These are phyloP conservation scores for Pseudogymnoascus sp. DNA, from an alignment of 2,329 filamentous ascomycete genomes.

Conservation along the genomic window DNA sequence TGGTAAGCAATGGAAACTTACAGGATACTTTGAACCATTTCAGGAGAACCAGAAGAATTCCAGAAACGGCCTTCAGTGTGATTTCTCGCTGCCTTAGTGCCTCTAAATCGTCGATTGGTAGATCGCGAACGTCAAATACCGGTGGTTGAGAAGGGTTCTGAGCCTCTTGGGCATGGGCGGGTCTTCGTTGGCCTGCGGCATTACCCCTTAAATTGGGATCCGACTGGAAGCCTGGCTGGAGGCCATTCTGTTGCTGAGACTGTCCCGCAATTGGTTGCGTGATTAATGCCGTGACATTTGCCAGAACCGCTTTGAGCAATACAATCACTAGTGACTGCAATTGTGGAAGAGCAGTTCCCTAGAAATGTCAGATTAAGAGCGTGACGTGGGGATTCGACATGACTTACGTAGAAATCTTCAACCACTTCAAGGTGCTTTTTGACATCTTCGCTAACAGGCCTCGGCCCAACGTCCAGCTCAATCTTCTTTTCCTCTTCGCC, in stretches of 20 bases:
- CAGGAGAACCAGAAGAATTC: constrained; percentile 73
- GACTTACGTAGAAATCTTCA: constrained; percentile 76
- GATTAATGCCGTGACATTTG: constrained; percentile 83
- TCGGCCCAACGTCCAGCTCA: constrained; percentile 44
- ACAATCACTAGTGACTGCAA: constrained; percentile 91
- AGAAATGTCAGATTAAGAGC: constrained; percentile 26
- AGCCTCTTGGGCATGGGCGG: constrained; percentile 21
- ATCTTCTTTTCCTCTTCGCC: constrained; percentile 31
- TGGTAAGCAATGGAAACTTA: constrained; percentile 40
- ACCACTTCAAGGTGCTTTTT: constrained; percentile 63
- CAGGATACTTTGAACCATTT: constrained; percentile 97
- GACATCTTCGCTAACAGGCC: constrained; percentile 44
- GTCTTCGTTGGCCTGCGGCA: constrained; percentile 23
- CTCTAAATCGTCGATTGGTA: constrained; percentile 69
- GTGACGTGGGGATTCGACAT: not conserved
- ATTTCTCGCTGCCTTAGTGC: constrained; percentile 77
- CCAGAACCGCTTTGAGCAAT: constrained; percentile 76
- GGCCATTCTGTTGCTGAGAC: constrained; percentile 17
- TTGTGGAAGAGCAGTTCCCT: constrained; percentile 72
- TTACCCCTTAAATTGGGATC: constrained; percentile 24
- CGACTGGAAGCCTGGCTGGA: constrained; percentile 22
- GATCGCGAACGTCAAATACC: constrained; percentile 32
- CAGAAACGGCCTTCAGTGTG: constrained; percentile 84
- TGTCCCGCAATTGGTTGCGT: constrained; percentile 38
- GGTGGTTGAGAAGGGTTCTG: constrained; percentile 16